Conservation (phyloP, 805 yeast species). For the Suhomyces faveliae region DNA sequence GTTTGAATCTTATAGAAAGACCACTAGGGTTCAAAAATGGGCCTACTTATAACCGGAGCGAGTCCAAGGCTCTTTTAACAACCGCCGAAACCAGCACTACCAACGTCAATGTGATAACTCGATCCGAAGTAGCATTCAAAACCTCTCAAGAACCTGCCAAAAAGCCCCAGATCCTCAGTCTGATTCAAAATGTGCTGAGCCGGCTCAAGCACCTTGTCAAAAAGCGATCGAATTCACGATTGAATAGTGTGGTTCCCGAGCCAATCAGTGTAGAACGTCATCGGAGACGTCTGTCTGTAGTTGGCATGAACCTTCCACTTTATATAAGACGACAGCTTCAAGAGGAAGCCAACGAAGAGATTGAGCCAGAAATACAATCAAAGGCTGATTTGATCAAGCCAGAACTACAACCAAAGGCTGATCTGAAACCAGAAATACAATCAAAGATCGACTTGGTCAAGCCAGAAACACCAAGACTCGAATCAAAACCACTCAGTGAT, state of each 20-base stretch:
- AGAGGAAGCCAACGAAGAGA: background rate
- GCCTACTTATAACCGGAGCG: background rate
- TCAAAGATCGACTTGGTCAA: background rate
- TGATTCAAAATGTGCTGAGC: conserved; percentile 14
- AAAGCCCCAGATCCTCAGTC: conserved; percentile 3
- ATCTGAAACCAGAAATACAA: background rate
- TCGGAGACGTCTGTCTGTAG: conserved; percentile 31
- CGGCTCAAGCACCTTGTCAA: conserved; percentile 14
- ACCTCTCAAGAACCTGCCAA: background rate
- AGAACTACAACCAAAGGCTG: background rate
- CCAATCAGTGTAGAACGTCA: conserved; percentile 1
- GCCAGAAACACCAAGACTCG: background rate
- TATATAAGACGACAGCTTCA: conserved; percentile 31
- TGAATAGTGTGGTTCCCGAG: background rate
- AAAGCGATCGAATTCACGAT: background rate
- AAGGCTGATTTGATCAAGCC: background rate
- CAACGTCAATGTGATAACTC: conserved; percentile 34
- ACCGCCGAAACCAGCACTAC: conserved; percentile 33
- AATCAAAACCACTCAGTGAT: background rate
- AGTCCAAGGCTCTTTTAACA: conserved; percentile 15
- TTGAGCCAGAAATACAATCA: background rate
- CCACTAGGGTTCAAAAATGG: conserved; percentile 2
- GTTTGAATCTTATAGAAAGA: background rate
- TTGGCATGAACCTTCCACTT: conserved; percentile 35
- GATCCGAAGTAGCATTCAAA: conserved; percentile 16